phyloP scores from a whole-genome alignment of 148 eudicot species.

The Diospyros lotus region DNA sequence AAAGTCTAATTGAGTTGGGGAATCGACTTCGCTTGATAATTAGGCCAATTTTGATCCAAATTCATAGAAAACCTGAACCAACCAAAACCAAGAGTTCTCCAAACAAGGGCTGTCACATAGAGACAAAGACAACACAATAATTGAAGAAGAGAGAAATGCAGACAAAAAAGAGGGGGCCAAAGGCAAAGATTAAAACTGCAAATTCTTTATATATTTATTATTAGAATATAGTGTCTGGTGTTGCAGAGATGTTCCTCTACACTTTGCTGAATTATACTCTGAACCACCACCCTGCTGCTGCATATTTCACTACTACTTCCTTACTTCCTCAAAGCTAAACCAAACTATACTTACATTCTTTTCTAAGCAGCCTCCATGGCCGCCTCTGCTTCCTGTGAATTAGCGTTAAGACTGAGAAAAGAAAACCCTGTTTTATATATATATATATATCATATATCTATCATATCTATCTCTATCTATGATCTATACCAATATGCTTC shows the following conservation, averaged over 20 bases:
- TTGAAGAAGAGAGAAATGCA: too few relatives aligned
- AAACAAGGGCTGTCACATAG: too few relatives aligned
- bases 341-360: slow-evolving; percentile 7
- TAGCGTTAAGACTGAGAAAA: neutral
- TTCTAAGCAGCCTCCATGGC: slow-evolving; percentile 4
- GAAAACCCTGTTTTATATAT: neutral
- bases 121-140: too few relatives aligned
- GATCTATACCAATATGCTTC: neutral
- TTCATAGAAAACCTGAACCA: too few relatives aligned
- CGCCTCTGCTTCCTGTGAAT: neutral
- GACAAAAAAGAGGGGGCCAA: too few relatives aligned
- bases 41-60: too few relatives aligned
- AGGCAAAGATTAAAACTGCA: too few relatives aligned
- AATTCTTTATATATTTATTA: neutral
- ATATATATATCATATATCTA: too few relatives aligned
- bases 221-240: neutral
- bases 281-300: neutral
- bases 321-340: slow-evolving; percentile 5
- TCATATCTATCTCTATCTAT: too few relatives aligned
- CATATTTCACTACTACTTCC: slow-evolving; percentile 8
- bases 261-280: neutral
- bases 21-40: too few relatives aligned
- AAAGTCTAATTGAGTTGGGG: too few relatives aligned
- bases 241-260: slow-evolving; percentile 9
- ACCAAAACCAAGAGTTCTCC: too few relatives aligned